These are phyloP conservation scores for Cladorrhinum sp. DNA, from an alignment of 2,329 filamentous ascomycete genomes.

Conservation along the genomic window DNA sequence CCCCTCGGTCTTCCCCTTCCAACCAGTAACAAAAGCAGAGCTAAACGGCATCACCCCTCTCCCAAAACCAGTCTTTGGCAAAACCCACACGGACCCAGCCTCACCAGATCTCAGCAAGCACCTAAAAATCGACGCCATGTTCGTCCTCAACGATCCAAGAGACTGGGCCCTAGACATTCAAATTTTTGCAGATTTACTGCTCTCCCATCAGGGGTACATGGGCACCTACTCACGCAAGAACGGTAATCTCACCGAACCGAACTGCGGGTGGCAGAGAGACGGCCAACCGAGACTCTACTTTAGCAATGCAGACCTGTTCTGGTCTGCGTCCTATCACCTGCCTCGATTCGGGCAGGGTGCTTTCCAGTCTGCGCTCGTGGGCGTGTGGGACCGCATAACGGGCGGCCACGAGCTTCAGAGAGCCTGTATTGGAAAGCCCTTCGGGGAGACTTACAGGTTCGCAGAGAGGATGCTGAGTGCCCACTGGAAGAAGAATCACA, in stretches of 20 bases:
- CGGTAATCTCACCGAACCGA: slow-evolving; percentile 59
- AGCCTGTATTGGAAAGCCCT: slow-evolving; percentile 80
- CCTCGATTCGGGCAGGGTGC: slow-evolving; percentile 89
- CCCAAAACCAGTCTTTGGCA: slow-evolving; percentile 38
- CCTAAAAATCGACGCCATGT: slow-evolving; percentile 82
- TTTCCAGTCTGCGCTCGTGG: slow-evolving; percentile 77
- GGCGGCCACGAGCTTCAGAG: slow-evolving; percentile 58
- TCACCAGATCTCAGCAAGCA: slow-evolving; percentile 33
- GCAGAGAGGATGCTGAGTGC: slow-evolving; percentile 70
- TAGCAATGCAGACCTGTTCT: slow-evolving; percentile 85
- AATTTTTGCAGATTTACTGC: slow-evolving; percentile 76
- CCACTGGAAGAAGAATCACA: slow-evolving; percentile 37
- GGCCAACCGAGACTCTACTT: slow-evolving; percentile 80
- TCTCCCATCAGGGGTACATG: slow-evolving; percentile 73
- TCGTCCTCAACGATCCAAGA: slow-evolving; percentile 92
- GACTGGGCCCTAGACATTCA: slow-evolving; percentile 94
- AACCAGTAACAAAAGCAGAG: slow-evolving; percentile 62
- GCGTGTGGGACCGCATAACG: slow-evolving; percentile 74
- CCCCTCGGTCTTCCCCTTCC: slow-evolving; percentile 80
- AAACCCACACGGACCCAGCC: slow-evolving; percentile 43
- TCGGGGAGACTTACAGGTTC: slow-evolving; percentile 72
- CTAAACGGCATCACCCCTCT: slow-evolving; percentile 59
- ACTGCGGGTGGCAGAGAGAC: slow-evolving; percentile 78
- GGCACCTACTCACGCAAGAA: slow-evolving; percentile 78
- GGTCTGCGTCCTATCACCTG: slow-evolving; percentile 80